Percentiles rank a stretch among this genome's conserved stretches.
Evolutionary conservation across 2,329 filamentous ascomycete species (phyloP).

Genomic region (Sarocladium oryzae): DNA sequence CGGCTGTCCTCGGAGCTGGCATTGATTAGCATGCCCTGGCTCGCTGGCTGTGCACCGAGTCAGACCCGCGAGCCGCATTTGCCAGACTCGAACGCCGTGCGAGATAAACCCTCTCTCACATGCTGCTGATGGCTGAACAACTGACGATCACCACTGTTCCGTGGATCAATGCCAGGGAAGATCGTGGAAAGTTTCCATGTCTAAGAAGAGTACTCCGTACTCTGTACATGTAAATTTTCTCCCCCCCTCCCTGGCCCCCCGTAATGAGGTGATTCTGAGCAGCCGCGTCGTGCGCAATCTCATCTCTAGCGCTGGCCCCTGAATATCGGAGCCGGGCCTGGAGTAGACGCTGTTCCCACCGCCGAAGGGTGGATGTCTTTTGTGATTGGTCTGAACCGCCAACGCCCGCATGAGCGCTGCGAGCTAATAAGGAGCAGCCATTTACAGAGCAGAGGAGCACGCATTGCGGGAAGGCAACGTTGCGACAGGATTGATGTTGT

Average conservation of each 20-base stretch:
- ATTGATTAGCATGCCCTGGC: not conserved
- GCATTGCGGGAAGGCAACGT: too few species aligned
- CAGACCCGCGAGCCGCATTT: not conserved
- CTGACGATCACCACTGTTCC: too few species aligned
- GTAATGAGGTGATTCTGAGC: not conserved
- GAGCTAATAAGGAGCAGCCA: not conserved
- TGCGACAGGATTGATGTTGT: too few species aligned
- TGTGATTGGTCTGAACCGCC: not conserved
- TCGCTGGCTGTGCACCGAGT: not conserved
- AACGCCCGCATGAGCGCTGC: too few species aligned
- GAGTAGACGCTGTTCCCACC: not conserved
- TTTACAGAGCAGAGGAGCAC: not conserved
- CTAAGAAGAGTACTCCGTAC: too few species aligned
- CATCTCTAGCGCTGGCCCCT: constrained; percentile 2
- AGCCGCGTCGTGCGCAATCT: constrained; percentile 9
- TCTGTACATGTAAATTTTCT: too few species aligned
- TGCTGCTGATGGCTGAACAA: too few species aligned
- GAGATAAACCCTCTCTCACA: too few species aligned
- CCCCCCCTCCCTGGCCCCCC: not conserved
- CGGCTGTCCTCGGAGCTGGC: too few species aligned
- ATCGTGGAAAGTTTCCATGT: too few species aligned
- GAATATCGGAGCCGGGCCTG: constrained; percentile 7
- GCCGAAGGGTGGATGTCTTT: not conserved
- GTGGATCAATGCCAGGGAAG: too few species aligned
- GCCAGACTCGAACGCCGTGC: too few species aligned